Percentiles rank a stretch among this genome's conserved stretches.
Evolutionary conservation across 1,139 yeast genomes (phyloP).

Genomic region (Magnusiomyces tetraspermus): DNA sequence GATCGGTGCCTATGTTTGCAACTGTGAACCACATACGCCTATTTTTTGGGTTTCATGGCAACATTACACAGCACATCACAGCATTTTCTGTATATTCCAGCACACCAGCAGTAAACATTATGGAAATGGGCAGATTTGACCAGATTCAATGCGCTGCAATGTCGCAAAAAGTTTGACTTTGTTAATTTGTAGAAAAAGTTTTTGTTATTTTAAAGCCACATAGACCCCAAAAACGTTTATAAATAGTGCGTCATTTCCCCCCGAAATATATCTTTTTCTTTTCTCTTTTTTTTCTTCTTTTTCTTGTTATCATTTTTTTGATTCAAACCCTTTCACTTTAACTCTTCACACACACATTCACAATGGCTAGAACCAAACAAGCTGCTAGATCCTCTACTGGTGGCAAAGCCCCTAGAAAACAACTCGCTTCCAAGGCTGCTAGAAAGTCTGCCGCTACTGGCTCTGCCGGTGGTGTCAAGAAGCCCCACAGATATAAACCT

Average conservation of each 20-base stretch:
- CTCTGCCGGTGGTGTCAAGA: slow-evolving; percentile 98
- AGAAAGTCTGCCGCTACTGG: slow-evolving; percentile 74
- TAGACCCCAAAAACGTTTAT: background rate
- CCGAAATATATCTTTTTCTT: slow-evolving; percentile 8
- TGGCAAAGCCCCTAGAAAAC: slow-evolving; percentile 99
- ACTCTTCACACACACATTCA: background rate
- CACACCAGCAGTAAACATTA: background rate
- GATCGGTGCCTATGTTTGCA: no score
- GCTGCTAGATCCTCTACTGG: slow-evolving; percentile 98
- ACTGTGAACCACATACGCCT: no score
- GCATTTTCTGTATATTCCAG: background rate
- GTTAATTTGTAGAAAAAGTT: no score
- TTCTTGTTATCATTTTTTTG: slow-evolving; percentile 8
- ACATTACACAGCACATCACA: background rate
- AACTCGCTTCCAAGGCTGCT: slow-evolving; percentile 97
- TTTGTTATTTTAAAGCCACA: background rate
- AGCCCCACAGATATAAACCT: slow-evolving; percentile 99
- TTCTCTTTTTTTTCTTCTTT: slow-evolving; percentile 16
- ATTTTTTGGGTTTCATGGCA: no score
- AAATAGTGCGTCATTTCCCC: slow-evolving; percentile 12
- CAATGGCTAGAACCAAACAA: slow-evolving; percentile 98
- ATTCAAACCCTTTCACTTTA: slow-evolving; percentile 1
- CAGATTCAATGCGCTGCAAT: background rate
- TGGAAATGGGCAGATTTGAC: background rate
- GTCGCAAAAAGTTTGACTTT: background rate